A percentile compares a stretch with the other conserved stretches of the same genome.
phyloP scores from a whole-genome alignment of 495 filamentous ascomycete genomes.

The Sphaerosporella brunnea region DNA sequence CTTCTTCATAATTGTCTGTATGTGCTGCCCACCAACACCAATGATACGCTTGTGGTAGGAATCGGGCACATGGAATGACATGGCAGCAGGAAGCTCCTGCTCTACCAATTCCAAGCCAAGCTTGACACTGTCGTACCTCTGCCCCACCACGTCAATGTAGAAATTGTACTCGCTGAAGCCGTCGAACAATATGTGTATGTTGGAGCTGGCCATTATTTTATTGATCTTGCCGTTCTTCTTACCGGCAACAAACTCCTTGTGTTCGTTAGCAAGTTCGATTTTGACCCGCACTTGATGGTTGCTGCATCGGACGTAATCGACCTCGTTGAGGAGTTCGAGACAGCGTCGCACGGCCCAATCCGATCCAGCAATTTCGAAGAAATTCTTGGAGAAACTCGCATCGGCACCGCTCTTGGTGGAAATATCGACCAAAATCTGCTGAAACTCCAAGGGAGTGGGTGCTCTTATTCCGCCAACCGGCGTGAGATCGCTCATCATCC shows the following conservation, averaged over 20 bases:
- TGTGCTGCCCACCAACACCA: conserved; percentile 93
- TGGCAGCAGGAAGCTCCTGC: conserved; percentile 97
- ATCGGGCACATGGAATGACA: conserved; percentile 98
- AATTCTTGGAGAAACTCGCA: conserved; percentile 79
- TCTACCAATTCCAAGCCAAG: conserved; percentile 82
- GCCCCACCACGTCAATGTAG: conserved; percentile 91
- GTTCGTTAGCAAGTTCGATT: conserved; percentile 96
- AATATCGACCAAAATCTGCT: conserved; percentile 83
- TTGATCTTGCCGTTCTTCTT: conserved; percentile 99
- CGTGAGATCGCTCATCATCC: conserved; percentile 62
- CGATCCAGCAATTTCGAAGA: conserved; percentile 83
- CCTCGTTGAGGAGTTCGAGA: conserved; percentile 77
- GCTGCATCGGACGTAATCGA: conserved; percentile 54
- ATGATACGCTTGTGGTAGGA: conserved; percentile 99
- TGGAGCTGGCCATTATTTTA: conserved; percentile 99
- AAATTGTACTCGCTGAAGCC: conserved; percentile 99
- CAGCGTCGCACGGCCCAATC: conserved; percentile 91
- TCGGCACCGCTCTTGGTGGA: conserved; percentile 91
- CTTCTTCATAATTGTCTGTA: conserved; percentile 99
- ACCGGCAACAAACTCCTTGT: conserved; percentile 97
- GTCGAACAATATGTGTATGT: conserved; percentile 97
- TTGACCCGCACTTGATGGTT: conserved; percentile 88
- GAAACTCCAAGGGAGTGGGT: conserved; percentile 58
- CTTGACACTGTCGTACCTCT: conserved; percentile 79
- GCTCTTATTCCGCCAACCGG: conserved; percentile 39